Base-by-base conservation (phyloP, 192 early-diverging fungal species). In the Radiomyces spectabilis region DNA sequence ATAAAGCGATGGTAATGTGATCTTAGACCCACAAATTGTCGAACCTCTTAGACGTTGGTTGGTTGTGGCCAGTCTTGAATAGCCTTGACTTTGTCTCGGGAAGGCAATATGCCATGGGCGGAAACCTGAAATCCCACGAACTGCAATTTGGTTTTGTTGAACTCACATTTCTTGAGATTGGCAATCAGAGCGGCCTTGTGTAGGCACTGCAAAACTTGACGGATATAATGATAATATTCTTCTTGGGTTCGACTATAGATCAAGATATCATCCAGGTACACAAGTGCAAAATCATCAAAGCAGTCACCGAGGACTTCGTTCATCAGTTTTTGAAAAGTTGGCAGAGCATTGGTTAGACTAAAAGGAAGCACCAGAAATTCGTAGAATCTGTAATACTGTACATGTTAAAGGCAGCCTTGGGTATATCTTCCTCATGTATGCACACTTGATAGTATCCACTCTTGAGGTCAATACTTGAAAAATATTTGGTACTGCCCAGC, bases 291-390 rank as follows among this genome's bases (percentile, higher is more conserved):
- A n/a, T n/a, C n/a, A n/a, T n/a, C n/a, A n/a, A n/a, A n/a, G n/a
- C n/a, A n/a, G n/a, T n/a, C n/a, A n/a, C n/a, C n/a, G n/a, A n/a
- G n/a, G n/a, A n/a, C n/a, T n/a, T n/a, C n/a, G n/a, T n/a, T n/a
- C n/a, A n/a, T n/a, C n/a, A n/a, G n/a, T n/a, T n/a, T n/a, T n/a
- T n/a, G n/a, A n/a, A n/a, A n/a, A n/a, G n/a, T n/a, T n/a, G n/a
- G n/a, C n/a, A n/a, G n/a, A n/a, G n/a, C n/a, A n/a, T 75, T 75
- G 37, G 13, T 71, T 21, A 76, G 43, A 1, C 68, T 57, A 49
- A 76, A 71, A 1, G 71, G 68, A n/a, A 76, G 25, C 8, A 65
- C 52, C 8, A 69, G 41, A 21, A 63, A 76, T 34, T 76, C 42
- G 27, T 22, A 75, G 5, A 61, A 37, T 1, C 76, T 58, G 15